These are phyloP conservation scores for Cryomyces antarcticus DNA, from an alignment of 495 filamentous ascomycete species.

Conservation along the genomic window DNA sequence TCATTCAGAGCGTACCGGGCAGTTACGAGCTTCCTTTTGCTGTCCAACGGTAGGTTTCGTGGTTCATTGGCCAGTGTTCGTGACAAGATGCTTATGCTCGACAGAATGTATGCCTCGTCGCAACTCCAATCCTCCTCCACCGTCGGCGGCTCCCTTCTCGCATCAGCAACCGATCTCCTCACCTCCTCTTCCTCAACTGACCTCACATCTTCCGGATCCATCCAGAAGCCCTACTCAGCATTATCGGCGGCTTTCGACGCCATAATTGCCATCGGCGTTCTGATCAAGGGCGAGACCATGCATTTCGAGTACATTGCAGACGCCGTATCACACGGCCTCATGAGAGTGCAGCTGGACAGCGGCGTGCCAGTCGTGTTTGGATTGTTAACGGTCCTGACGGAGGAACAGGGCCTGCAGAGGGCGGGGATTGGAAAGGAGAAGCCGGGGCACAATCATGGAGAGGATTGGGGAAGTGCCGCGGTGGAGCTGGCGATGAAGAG, in stretches of 20 bases:
- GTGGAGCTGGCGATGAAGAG: constrained; percentile 57
- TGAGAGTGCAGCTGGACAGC: constrained; percentile 79
- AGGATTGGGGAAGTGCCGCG: constrained; percentile 32
- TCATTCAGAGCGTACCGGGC: constrained; percentile 73
- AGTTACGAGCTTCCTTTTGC: constrained; percentile 85
- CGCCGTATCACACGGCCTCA: constrained; percentile 70
- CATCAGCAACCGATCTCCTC: constrained; percentile 57
- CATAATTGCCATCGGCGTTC: constrained; percentile 81
- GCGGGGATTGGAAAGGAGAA: constrained; percentile 42
- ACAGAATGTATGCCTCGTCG: constrained; percentile 65
- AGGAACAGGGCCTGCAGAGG: constrained; percentile 69
- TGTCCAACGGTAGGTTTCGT: constrained; percentile 44
- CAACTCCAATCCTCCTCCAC: constrained; percentile 50
- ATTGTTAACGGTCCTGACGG: constrained; percentile 68
- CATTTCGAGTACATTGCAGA: constrained; percentile 98
- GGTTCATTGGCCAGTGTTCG: not conserved
- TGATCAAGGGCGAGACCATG: constrained; percentile 97
- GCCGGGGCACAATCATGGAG: constrained; percentile 18
- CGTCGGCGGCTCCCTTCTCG: constrained; percentile 34
- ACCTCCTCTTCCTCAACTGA: constrained; percentile 43
- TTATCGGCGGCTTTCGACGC: constrained; percentile 61
- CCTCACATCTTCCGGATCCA: constrained; percentile 20
- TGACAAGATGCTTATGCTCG: not conserved
- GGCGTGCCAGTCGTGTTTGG: constrained; percentile 85
- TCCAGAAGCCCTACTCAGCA: constrained; percentile 13